phyloP scores from a whole-genome alignment of 805 yeast species.

The Saturnispora diversa region DNA sequence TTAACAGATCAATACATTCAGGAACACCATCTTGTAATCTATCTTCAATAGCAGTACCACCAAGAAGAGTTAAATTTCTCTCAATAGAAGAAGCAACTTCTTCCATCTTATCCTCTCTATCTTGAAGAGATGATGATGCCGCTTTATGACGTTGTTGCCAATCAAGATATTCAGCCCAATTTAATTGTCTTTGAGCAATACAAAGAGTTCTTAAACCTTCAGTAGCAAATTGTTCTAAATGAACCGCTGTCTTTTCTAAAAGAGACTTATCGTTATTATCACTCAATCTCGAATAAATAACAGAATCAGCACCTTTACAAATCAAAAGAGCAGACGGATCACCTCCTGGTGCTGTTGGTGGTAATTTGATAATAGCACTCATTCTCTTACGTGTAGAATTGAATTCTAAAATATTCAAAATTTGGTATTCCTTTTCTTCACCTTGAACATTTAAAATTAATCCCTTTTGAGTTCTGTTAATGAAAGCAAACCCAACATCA shows the following conservation, averaged over 20 bases:
- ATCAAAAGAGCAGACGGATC: slow-evolving; percentile 56
- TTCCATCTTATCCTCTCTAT: slow-evolving; percentile 65
- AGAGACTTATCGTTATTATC: slow-evolving; percentile 36
- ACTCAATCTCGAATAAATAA: slow-evolving; percentile 59
- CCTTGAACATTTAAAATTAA: slow-evolving; percentile 64
- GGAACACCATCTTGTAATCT: slow-evolving; percentile 82
- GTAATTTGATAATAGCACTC: slow-evolving; percentile 73
- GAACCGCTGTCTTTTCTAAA: slow-evolving; percentile 58
- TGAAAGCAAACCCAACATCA: slow-evolving; percentile 63
- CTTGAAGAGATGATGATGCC: slow-evolving; percentile 55
- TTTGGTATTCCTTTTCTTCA: slow-evolving; percentile 57
- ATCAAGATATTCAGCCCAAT: slow-evolving; percentile 51
- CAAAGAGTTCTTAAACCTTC: slow-evolving; percentile 80
- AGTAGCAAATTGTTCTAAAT: slow-evolving; percentile 69
- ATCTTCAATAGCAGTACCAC: slow-evolving; percentile 86
- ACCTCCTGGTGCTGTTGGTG: slow-evolving; percentile 36
- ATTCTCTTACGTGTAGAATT: slow-evolving; percentile 82
- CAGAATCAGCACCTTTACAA: slow-evolving; percentile 82
- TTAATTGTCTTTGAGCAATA: slow-evolving; percentile 61
- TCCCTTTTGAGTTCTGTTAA: slow-evolving; percentile 61
- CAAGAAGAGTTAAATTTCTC: slow-evolving; percentile 53
- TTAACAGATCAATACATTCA: slow-evolving; percentile 62
- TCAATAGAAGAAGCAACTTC: slow-evolving; percentile 69
- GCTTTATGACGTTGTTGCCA: slow-evolving; percentile 58
- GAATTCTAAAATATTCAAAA: slow-evolving; percentile 65